Conservation (phyloP, 495 filamentous ascomycete genomes). For the Aspergillus carlsbadensis region DNA sequence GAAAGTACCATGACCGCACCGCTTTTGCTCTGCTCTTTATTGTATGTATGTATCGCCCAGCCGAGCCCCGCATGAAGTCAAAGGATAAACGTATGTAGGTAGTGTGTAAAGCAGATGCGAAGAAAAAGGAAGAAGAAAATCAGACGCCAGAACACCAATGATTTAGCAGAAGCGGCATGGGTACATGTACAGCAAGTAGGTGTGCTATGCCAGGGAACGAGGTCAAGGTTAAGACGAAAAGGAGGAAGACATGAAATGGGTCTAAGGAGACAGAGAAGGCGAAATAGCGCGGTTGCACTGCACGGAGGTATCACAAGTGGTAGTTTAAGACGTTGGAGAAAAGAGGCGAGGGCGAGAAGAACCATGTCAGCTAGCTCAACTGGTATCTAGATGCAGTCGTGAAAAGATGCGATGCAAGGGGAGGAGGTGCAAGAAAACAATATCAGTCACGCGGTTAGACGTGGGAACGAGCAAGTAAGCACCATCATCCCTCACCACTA, state of each 20-base stretch:
- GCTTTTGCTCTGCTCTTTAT: no score
- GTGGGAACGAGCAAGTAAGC: not conserved
- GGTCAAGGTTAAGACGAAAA: not conserved
- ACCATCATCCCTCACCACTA: slow-evolving; percentile 24
- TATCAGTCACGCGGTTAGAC: not conserved
- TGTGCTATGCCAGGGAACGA: no score
- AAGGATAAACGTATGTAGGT: not conserved
- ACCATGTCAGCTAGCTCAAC: slow-evolving; percentile 31
- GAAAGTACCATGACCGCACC: no score
- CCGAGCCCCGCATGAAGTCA: no score
- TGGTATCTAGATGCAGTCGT: slow-evolving; percentile 42
- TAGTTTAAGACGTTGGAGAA: slow-evolving; percentile 6
- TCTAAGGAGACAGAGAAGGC: not conserved
- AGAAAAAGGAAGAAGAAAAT: not conserved
- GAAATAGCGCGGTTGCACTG: slow-evolving; percentile 1
- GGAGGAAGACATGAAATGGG: not conserved
- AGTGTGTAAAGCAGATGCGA: not conserved
- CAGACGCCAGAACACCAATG: no score
- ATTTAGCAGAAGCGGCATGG: no score
- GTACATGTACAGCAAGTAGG: no score
- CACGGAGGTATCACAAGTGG: no score
- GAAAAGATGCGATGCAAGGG: slow-evolving; percentile 13
- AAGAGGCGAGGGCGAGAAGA: slow-evolving; percentile 17
- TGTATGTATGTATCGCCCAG: no score
- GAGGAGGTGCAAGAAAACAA: not conserved